phyloP scores from a whole-genome alignment of 306 rosid genomes.

The Citrullus mucosospermus region DNA sequence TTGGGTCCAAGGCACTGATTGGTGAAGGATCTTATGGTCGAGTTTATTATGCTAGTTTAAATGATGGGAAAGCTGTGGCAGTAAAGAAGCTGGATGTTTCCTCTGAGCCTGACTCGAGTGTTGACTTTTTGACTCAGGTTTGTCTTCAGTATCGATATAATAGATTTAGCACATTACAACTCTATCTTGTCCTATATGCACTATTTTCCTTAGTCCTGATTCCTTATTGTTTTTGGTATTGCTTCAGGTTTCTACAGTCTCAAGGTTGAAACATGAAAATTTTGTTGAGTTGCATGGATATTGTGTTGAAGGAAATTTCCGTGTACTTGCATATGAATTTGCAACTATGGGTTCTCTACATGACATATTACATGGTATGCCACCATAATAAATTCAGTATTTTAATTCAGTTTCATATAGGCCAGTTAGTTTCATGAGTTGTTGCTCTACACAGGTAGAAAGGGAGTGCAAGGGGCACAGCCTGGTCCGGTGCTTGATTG shows the following conservation, averaged over 20 bases:
- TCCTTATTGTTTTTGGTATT: not conserved
- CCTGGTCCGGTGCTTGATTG: slow-evolving; percentile 69
- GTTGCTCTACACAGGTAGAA: slow-evolving; percentile 32
- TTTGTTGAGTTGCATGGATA: slow-evolving; percentile 13
- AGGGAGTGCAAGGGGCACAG: slow-evolving; percentile 77
- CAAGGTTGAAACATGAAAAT: slow-evolving; percentile 15
- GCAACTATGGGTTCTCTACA: slow-evolving; percentile 17
- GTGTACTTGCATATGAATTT: slow-evolving; percentile 12
- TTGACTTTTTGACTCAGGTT: slow-evolving; percentile 60
- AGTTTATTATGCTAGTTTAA: slow-evolving; percentile 50
- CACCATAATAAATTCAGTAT: not conserved
- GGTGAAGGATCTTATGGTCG: slow-evolving; percentile 78
- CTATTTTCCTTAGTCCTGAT: not conserved
- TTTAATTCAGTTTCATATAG: not conserved
- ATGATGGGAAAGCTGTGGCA: slow-evolving; percentile 42
- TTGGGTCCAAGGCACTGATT: slow-evolving; percentile 65
- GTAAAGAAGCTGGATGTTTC: slow-evolving; percentile 73
- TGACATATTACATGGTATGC: slow-evolving; percentile 12
- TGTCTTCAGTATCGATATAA: slow-evolving; percentile 10
- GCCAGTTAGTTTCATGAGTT: not conserved
- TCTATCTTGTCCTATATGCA: not conserved
- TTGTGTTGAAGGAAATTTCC: slow-evolving; percentile 11
- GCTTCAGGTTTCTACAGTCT: slow-evolving; percentile 12
- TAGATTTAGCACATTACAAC: not conserved
- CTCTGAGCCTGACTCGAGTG: slow-evolving; percentile 49